Evolutionary conservation across 2,329 filamentous ascomycete genomes (phyloP), one percentile per base, ranked within the genome.

Genomic region (Claviceps sp.): DNA sequence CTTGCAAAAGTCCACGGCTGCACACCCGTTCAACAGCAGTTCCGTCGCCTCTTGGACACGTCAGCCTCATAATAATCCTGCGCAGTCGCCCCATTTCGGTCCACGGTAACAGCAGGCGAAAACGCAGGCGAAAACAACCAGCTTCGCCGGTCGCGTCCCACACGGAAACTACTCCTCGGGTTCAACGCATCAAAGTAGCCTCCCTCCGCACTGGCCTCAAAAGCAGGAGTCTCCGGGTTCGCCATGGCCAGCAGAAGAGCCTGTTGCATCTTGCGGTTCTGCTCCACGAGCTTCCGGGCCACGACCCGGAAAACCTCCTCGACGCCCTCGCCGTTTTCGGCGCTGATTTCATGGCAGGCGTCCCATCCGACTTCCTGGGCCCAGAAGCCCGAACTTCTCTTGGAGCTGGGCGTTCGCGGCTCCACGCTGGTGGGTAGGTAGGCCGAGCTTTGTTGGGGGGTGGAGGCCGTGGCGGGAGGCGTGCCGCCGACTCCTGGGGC

Each of bases 331-430:
- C 90, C 90, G 62, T 85, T 89, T 73, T 94, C 91, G 47, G 91
- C 90, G 59, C 84, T 90, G 63, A 98, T 91, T 71, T 98, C 93
- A 67, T 97, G 93, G 66, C 91, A 97, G 56, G 89, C 94, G 62
- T 96, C 90, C 90, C 91, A 97, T 50, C 90, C 89, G 5, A 89
- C 82, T 63, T 96, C 90, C 65, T 93, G 87, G 22, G 85, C 88
- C 90, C 90, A 96, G 69, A 89, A 88, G 1, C 85, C 85, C 40
- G 80, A 85, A 61, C 80, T 85, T 43, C 81, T 73, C 65, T 84
- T 84, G 47, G 77, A 81, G 60, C 74, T 77, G 45, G 80, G 80
- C 56, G 75, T 81, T 52, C 78, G 73, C 13, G 78, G 77, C 58
- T 82, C 79, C 52, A 69, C 68, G 37, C 43, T 52, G 24, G 9